Evolutionary conservation across 1,284 basidiomycete genomes (phyloP).

Genomic region (Lignosus rhinocerotis): DNA sequence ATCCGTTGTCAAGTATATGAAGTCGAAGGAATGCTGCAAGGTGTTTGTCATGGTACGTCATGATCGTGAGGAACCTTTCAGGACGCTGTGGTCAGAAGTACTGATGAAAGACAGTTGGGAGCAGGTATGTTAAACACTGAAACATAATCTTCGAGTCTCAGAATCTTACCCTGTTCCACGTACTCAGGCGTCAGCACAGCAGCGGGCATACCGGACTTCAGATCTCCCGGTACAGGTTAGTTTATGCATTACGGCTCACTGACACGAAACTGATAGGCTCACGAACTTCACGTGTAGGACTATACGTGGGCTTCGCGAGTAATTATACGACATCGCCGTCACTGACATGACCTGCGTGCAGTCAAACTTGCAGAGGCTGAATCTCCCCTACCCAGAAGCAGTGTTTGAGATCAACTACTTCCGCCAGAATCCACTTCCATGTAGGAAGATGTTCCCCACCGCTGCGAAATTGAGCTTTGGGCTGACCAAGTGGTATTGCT

Average conservation of each 20-base stretch:
- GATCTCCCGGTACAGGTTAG: conserved; percentile 74
- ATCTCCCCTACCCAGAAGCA: conserved; percentile 78
- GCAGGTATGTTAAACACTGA: conserved; percentile 46
- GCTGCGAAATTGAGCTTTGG: background rate
- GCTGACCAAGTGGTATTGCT: background rate
- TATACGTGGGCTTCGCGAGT: conserved; percentile 45
- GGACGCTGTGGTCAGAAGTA: background rate
- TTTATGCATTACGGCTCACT: background rate
- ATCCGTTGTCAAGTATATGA: conserved; percentile 66
- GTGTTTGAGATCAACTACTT: conserved; percentile 82
- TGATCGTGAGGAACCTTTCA: conserved; percentile 1
- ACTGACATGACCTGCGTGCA: conserved; percentile 30
- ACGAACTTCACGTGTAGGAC: conserved; percentile 40
- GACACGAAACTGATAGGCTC: background rate
- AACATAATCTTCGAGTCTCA: background rate
- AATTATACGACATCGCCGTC: background rate
- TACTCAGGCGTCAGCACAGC: conserved; percentile 70
- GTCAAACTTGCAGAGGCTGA: conserved; percentile 74
- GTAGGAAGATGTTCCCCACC: conserved; percentile 41
- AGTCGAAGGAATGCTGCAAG: conserved; percentile 63
- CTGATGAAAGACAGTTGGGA: conserved; percentile 45
- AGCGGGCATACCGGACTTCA: conserved; percentile 81
- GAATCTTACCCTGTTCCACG: background rate
- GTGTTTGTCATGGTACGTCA: conserved; percentile 70
- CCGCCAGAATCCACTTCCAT: conserved; percentile 68